A percentile compares a stretch with the other conserved stretches of the same genome.
Conservation (phyloP, 495 filamentous ascomycete genomes). For the Ascobolus immersus region DNA sequence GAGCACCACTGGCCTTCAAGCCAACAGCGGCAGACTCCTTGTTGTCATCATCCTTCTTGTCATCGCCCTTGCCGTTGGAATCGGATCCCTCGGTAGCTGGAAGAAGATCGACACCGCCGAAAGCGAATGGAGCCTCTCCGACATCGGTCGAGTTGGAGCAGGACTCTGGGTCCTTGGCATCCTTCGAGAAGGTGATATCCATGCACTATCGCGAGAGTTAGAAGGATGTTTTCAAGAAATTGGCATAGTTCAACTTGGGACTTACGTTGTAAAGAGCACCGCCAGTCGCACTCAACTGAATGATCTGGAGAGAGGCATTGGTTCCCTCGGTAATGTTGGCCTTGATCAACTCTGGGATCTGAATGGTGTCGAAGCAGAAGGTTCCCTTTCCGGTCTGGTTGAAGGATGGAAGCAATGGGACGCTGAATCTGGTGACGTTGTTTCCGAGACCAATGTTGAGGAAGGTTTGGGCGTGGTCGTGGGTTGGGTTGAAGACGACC, state of each 20-base stretch:
- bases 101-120: neutral
- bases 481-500: conserved; percentile 26
- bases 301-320: conserved; percentile 29
- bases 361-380: conserved; percentile 29
- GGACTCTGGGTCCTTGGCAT: conserved; percentile 19
- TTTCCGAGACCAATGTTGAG: conserved; percentile 38
- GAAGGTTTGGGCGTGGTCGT: conserved; percentile 32
- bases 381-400: conserved; percentile 37
- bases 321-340: conserved; percentile 22
- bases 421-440: conserved; percentile 31
- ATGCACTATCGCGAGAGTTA: conserved; percentile 24
- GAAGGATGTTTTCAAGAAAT: neutral
- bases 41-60: too few relatives aligned
- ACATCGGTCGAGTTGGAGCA: conserved; percentile 26
- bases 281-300: conserved; percentile 26
- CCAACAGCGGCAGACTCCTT: too few relatives aligned
- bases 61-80: too few relatives aligned
- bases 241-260: conserved; percentile 5
- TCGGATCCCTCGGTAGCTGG: too few relatives aligned
- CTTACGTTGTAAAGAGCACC: conserved; percentile 34
- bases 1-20: too few relatives aligned
- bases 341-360: conserved; percentile 19
- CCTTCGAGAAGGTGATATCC: conserved; percentile 30
- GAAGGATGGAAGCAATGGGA: conserved; percentile 26
- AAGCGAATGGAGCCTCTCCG: conserved; percentile 8